Percentiles rank a stretch among this genome's conserved stretches.
Evolutionary conservation across 179 eudicot genomes (phyloP).

Genomic region (Nepenthes alata): DNA sequence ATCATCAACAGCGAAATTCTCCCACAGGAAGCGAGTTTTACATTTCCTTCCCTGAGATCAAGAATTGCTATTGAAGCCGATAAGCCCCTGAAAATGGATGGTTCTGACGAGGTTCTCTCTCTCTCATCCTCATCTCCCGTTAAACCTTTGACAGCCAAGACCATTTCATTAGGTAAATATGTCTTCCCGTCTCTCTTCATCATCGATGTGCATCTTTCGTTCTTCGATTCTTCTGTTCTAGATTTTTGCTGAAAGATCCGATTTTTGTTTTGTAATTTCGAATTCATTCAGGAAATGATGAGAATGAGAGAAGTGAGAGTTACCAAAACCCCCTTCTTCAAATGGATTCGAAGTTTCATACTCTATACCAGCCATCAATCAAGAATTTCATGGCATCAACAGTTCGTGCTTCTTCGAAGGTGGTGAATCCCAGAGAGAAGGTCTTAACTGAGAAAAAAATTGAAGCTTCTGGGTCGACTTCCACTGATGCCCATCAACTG

Average conservation of each 20-base stretch:
- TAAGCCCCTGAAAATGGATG: not conserved
- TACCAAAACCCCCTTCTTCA: not conserved
- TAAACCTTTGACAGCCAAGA: not conserved
- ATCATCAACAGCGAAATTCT: not conserved
- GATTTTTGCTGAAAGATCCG: not conserved
- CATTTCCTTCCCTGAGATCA: not conserved
- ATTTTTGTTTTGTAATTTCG: not conserved
- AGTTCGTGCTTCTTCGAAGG: slow-evolving; percentile 31
- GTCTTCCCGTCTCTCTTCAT: not conserved
- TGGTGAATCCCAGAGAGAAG: slow-evolving; percentile 23
- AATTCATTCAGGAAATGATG: slow-evolving; percentile 18
- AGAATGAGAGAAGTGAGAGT: slow-evolving; percentile 12
- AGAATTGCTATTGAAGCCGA: not conserved
- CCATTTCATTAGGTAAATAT: not conserved
- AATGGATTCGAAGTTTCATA: slow-evolving; percentile 11
- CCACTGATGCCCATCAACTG: slow-evolving; percentile 4
- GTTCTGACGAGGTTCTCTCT: not conserved
- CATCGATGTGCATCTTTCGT: not conserved
- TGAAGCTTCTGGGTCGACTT: slow-evolving; percentile 1
- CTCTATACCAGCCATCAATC: slow-evolving; percentile 9
- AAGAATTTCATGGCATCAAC: slow-evolving; percentile 39
- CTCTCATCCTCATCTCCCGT: not conserved
- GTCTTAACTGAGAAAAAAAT: slow-evolving; percentile 35
- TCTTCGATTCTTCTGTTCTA: not conserved
- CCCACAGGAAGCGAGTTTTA: not conserved